Evolutionary conservation across 768 basidiomycete genomes (phyloP).

Genomic region (Ramaria sp.): DNA sequence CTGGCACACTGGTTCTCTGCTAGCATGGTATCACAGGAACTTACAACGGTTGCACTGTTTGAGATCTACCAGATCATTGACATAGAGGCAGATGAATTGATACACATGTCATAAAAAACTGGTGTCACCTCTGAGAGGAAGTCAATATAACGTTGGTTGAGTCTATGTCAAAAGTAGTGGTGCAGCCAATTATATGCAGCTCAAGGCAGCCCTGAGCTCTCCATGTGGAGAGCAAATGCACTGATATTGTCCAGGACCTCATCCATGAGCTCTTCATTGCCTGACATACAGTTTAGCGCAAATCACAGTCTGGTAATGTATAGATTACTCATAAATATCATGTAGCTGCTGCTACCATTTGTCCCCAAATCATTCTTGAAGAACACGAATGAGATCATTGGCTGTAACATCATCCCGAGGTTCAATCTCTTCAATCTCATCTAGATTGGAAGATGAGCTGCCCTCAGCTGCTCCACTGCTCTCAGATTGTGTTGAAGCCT

Average conservation of each 20-base stretch:
- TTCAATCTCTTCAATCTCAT: no score
- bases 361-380: neutral
- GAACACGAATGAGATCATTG: neutral
- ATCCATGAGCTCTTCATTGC: neutral
- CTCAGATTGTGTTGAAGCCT: no score
- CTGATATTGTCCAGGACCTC: no score
- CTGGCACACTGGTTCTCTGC: slow-evolving; percentile 15
- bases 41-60: slow-evolving; percentile 28
- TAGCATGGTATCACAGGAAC: slow-evolving; percentile 15
- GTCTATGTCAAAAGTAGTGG: neutral
- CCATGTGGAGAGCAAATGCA: no score
- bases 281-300: neutral
- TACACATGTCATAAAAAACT: no score
- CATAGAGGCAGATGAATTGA: slow-evolving; percentile 26
- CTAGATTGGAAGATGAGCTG: no score
- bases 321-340: neutral
- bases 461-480: no score
- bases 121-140: slow-evolving; percentile 25
- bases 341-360: neutral
- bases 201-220: neutral
- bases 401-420: neutral
- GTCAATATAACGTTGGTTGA: slow-evolving; percentile 13
- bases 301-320: neutral
- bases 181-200: neutral
- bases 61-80: slow-evolving; percentile 20